These are phyloP conservation scores for Tylopilus sp. DNA, from an alignment of 1,284 basidiomycete species.

Conservation along the genomic window DNA sequence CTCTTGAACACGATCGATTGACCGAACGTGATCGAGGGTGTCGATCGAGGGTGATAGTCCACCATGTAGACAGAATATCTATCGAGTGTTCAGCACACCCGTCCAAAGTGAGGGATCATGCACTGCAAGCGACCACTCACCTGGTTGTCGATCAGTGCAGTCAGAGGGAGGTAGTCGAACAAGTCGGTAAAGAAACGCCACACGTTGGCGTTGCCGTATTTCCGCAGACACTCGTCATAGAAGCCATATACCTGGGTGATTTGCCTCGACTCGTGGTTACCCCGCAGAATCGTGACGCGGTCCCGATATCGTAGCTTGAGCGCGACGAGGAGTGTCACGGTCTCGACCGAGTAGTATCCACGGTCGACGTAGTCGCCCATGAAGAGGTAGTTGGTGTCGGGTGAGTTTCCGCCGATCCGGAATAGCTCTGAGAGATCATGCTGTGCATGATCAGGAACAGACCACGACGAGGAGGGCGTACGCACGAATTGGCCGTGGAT, in stretches of 20 bases:
- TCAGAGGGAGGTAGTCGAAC: conserved; percentile 97
- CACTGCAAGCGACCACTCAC: conserved; percentile 46
- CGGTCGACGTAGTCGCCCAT: conserved; percentile 99
- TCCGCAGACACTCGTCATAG: conserved; percentile 98
- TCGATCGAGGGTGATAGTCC: conserved; percentile 99
- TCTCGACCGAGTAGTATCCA: conserved; percentile 99
- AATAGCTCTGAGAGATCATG: conserved; percentile 99
- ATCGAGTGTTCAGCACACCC: conserved; percentile 16
- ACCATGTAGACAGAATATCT: conserved; percentile 99
- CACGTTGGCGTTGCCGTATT: conserved; percentile 99
- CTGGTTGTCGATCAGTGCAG: conserved; percentile 97
- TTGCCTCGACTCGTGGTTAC: conserved; percentile 98
- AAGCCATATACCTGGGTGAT: conserved; percentile 99
- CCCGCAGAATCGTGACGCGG: conserved; percentile 95
- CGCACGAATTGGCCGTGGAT: conserved; percentile 99
- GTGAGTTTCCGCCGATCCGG: conserved; percentile 98
- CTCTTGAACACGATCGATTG: conserved; percentile 98
- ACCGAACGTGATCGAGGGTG: conserved; percentile 97
- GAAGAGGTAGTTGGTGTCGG: conserved; percentile 99
- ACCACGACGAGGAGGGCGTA: conserved; percentile 34
- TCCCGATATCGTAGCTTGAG: conserved; percentile 98
- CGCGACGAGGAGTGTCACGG: conserved; percentile 96
- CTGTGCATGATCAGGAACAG: conserved; percentile 43
- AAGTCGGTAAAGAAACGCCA: conserved; percentile 99
- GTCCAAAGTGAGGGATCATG: background rate